Base-by-base conservation (phyloP, 345 rosid genomes). In the Brassica juncea region DNA sequence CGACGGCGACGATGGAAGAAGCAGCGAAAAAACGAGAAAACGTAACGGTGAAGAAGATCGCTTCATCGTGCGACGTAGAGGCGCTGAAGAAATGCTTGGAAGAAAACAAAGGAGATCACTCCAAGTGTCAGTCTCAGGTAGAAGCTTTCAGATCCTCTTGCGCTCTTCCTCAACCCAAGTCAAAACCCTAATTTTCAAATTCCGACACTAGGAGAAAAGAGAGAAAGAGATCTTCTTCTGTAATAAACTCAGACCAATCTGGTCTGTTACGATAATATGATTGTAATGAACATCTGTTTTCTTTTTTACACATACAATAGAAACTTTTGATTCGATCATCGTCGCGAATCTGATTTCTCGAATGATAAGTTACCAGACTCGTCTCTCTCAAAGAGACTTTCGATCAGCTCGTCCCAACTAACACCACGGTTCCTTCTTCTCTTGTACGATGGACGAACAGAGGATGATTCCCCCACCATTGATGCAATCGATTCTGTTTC, bases 21-120 rank as follows among this genome's bases (percentile, higher is more conserved):
- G 77, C 39, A 75, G 77, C 39, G 76, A 77, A 75, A 44, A 69
- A 58, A 71, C 58, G n/a, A 65, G 86, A 71, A n/a, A 69, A 66
- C 3, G 63, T 59, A 0, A 54, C 71, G 15, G 80, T 3, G 87
- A 90, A 85, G 88, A 90, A 84, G 87, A 77, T 80, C 2, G 70
- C 68, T 78, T 84, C 93, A 16, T 76, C 93, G 10, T 94, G 97
- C 76, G 97, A 89, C 23, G 97, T 90, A 42, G 94, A 89, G 73
- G 94, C 93, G 4, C 68, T 94, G 76, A 90, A 92, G 97, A 94
- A 90, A 84, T 94, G 96, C 68, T 81, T 90, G 82, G 94, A 90
- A 70, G 97, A 88, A 85, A 89, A 89, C 87, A 92, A 88, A 77
- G 97, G 97, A 8, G 91, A 91, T 66, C 84, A 84, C 60, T 77